Base-by-base conservation (phyloP, 305 asterid genomes). In the Solanum aculeatissimum region DNA sequence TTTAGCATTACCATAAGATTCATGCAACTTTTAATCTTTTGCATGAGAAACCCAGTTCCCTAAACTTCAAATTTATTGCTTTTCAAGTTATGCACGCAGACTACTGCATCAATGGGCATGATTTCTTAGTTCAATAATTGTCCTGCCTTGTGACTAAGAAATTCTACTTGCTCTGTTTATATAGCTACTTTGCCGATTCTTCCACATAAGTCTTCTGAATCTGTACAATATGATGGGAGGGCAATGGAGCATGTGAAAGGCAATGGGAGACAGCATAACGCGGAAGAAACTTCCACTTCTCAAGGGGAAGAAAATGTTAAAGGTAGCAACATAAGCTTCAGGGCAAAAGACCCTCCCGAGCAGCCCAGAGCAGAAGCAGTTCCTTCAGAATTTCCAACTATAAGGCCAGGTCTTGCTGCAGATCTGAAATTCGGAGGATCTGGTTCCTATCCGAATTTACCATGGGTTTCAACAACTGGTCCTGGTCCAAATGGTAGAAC, bases 391-490 rank as follows among this genome's bases (percentile, higher is more conserved):
- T 94, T 89, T 87, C 93, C 95, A 1, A 90, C 97, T 42, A 97
- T 97, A 89, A 90, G 94, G 86, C 98, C 98, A 25, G 99, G 98
- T 69, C 89, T 95, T 29, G 94, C 96, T 1, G 95, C 98, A n/a
- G 97, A 94, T 74, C 88, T 95, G 86, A 95, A 93, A 90, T 95
- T 95, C 45, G 98, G 98, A 79, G 98, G 98, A 58, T 90, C 92
- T 81, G 98, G 98, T 25, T 89, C 98, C 80, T 92, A 85, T 87
- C 98, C 98, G 2, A 94, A 97, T 88, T 92, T 97, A 42, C 98
- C 98, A 43, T 95, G 98, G 99, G 98, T 97, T 74, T 94, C 99
- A 49, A 92, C 98, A 19, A 95, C 93, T 19, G 95, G 95, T 42
- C 88, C 93, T n/a, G 97, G 96, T 38, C 97, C 98, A 47, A 92